Evolutionary conservation across 257 asterid species (phyloP).

Genomic region (Petunia secreta): DNA sequence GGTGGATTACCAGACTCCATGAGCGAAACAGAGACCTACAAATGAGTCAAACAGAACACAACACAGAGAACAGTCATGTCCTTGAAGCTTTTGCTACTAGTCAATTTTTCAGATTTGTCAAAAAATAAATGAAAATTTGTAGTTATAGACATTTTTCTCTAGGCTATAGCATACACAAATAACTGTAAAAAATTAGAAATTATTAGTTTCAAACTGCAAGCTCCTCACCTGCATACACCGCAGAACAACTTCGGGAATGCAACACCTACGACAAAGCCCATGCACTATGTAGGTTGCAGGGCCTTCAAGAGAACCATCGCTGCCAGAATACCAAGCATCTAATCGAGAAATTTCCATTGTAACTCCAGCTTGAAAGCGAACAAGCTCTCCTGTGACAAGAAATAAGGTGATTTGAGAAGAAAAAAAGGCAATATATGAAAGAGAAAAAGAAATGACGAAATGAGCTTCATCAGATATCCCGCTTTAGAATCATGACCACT

Average conservation of each 20-base stretch:
- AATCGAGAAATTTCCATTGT: slow-evolving; percentile 88
- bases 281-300: slow-evolving; percentile 87
- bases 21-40: slow-evolving; percentile 80
- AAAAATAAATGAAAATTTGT: neutral
- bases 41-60: slow-evolving; percentile 25
- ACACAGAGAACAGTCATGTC: neutral
- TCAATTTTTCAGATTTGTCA: neutral
- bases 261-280: slow-evolving; percentile 97
- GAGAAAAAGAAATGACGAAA: neutral
- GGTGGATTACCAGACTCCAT: slow-evolving; percentile 69
- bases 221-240: slow-evolving; percentile 91
- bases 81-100: slow-evolving; percentile 9
- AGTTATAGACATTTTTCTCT: neutral
- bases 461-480: slow-evolving; percentile 3
- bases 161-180: neutral
- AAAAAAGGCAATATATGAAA: neutral
- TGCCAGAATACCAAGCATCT: slow-evolving; percentile 94
- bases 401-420: neutral
- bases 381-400: slow-evolving; percentile 73
- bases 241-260: slow-evolving; percentile 89
- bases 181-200: neutral
- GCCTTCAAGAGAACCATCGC: slow-evolving; percentile 70
- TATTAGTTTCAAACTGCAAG: neutral
- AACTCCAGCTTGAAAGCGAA: slow-evolving; percentile 86
- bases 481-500: neutral